phyloP scores from a whole-genome alignment of 371 early-diverging fungal species.

The Parasitella parasitica region DNA sequence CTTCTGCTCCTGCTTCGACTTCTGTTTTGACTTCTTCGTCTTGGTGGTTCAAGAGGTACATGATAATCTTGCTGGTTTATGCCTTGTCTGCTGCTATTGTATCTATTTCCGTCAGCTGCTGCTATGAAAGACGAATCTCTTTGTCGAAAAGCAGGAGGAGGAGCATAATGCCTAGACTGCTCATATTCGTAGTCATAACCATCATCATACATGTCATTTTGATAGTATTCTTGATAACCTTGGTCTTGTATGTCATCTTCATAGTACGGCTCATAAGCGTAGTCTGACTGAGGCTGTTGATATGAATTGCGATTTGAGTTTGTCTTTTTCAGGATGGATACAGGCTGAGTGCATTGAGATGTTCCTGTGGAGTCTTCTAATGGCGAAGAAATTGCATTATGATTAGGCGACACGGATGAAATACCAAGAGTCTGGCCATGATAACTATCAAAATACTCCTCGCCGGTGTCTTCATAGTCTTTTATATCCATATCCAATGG shows the following conservation, averaged over 20 bases:
- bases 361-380: neutral
- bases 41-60: neutral
- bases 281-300: neutral
- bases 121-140: neutral
- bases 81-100: neutral
- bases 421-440: neutral
- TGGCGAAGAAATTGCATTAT: neutral
- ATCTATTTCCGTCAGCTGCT: neutral
- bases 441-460: neutral
- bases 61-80: neutral
- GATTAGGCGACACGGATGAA: neutral
- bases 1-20: too few species aligned
- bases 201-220: neutral
- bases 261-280: neutral
- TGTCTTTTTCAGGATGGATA: slow-evolving; percentile 21
- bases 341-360: slow-evolving; percentile 1
- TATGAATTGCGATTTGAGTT: neutral
- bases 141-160: neutral
- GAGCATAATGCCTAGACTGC: neutral
- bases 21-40: neutral
- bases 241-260: slow-evolving; percentile 1
- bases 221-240: neutral
- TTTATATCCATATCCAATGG: neutral
- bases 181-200: neutral
- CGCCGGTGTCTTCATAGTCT: neutral